A percentile compares a stretch with the other conserved stretches of the same genome.
These are phyloP conservation scores for Naganishia onofrii DNA, from an alignment of 768 basidiomycete genomes.

Conservation along the genomic window DNA sequence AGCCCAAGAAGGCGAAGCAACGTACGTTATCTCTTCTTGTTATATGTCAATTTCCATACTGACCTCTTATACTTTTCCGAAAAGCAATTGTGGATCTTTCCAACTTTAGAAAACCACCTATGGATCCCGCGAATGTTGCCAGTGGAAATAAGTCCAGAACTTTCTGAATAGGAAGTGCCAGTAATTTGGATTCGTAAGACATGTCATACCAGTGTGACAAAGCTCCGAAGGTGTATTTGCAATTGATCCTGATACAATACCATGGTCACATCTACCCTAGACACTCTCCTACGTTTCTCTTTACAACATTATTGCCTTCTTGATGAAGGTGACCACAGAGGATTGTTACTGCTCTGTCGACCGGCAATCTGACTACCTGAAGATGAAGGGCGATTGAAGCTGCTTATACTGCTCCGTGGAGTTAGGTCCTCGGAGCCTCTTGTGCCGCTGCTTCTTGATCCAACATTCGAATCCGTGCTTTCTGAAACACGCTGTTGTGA, in stretches of 20 bases:
- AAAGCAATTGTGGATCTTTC: slow-evolving; percentile 34
- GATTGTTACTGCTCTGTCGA: not conserved
- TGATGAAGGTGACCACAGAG: not conserved
- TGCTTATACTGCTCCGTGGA: slow-evolving; percentile 14
- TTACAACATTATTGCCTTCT: not conserved
- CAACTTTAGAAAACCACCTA: slow-evolving; percentile 33
- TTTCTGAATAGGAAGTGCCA: slow-evolving; percentile 31
- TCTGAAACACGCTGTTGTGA: not conserved
- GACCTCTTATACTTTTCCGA: not conserved
- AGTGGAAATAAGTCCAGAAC: slow-evolving; percentile 49
- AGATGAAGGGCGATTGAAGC: not conserved
- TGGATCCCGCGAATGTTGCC: slow-evolving; percentile 39
- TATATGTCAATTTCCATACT: too few species aligned
- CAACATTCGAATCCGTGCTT: not conserved
- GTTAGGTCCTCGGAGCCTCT: not conserved
- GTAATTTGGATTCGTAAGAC: too few species aligned
- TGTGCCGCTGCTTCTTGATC: slow-evolving; percentile 9
- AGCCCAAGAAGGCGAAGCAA: slow-evolving; percentile 55
- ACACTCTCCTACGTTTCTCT: not conserved
- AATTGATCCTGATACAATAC: not conserved
- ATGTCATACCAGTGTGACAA: too few species aligned
- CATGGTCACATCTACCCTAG: not conserved
- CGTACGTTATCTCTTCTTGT: slow-evolving; percentile 27
- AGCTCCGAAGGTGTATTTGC: not conserved
- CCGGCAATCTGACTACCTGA: not conserved